Base-by-base conservation (phyloP, 352 stramenopile genomes). In the Pythium graminicola region DNA sequence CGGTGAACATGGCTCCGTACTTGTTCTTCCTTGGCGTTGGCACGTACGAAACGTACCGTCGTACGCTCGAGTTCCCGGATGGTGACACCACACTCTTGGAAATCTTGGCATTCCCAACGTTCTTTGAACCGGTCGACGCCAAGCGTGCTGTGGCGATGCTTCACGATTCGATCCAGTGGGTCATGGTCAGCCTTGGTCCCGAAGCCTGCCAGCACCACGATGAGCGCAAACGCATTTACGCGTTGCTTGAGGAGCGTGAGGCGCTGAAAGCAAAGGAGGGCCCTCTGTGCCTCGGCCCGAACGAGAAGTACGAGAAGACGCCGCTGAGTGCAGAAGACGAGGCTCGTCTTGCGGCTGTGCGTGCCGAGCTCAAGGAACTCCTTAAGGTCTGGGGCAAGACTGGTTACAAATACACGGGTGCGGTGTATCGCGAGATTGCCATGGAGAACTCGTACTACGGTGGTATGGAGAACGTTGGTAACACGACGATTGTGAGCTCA, bases 391-490 rank as follows among this genome's bases (percentile, higher is more conserved):
- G 78, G 78, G 81, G 73, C 48, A 89, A 89, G 66, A 89, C 78
- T 14, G 78, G 78, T 6, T 89, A 89, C 68, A 89, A 89, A 69
- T 89, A 89, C 69, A 86, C 78, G 43, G 78, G 78, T 16, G 72
- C 75, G 13, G 74, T 89, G 44, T 89, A 89, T 63, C 78, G 78
- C 33, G 78, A 89, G 60, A 89, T 89, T 47, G 78, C 72, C 4
- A 89, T 89, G 78, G 78, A 89, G 63, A 89, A 89, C 61, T 86
- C 76, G 50, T 85, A 89, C 66, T 89, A 89, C 50, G 78, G 78
- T 2, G 78, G 78, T 20, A 89, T 89, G 78, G 78, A 89, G 50
- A 89, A 89, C 56, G 78, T 89, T 11, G 78, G 78, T 50, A 89
- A 89, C 69, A 89, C 78, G 24, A 89, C 78, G 24, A 89, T 89